Percentiles rank a stretch among this genome's conserved stretches.
Conservation (phyloP, 495 filamentous ascomycete species). For the Annulohypoxylon moriforme region DNA sequence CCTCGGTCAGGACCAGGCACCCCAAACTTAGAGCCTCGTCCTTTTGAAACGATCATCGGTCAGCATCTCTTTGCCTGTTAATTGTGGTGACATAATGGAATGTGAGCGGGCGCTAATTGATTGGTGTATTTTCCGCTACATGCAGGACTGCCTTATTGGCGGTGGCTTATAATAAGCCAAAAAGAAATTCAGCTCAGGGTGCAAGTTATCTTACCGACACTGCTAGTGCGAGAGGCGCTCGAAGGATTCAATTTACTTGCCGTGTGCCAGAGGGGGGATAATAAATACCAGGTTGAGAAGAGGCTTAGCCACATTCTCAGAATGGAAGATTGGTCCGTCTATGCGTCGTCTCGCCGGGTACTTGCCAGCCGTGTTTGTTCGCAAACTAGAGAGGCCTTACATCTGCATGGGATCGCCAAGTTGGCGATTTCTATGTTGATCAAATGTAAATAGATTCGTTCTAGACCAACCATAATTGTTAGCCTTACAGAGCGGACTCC, state of each 20-base stretch:
- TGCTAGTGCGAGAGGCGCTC: slow-evolving; percentile 1
- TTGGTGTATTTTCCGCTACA: slow-evolving; percentile 9
- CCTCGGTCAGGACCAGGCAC: slow-evolving; percentile 2
- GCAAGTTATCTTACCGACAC: not conserved
- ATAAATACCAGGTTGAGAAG: not conserved
- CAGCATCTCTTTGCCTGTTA: slow-evolving; percentile 1
- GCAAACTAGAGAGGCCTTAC: not conserved
- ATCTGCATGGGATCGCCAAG: not conserved
- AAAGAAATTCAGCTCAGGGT: not conserved
- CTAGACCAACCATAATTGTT: not conserved
- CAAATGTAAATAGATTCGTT: not conserved
- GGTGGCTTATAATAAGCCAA: slow-evolving; percentile 12
- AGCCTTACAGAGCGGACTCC: not conserved
- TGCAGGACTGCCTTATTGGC: not conserved
- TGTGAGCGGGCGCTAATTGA: not conserved
- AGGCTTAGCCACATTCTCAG: not conserved
- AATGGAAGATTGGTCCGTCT: not conserved
- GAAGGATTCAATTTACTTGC: slow-evolving; percentile 14
- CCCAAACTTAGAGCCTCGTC: slow-evolving; percentile 7
- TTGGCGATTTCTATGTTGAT: slow-evolving; percentile 2
- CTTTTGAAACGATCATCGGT: slow-evolving; percentile 2
- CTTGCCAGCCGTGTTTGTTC: not conserved
- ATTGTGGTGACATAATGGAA: slow-evolving; percentile 21
- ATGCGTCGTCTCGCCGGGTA: not conserved
- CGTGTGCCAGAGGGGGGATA: not conserved